Evolutionary conservation across 495 filamentous ascomycete genomes (phyloP), one percentile per base, ranked within the genome.

Genomic region (Annulohypoxylon moriforme): DNA sequence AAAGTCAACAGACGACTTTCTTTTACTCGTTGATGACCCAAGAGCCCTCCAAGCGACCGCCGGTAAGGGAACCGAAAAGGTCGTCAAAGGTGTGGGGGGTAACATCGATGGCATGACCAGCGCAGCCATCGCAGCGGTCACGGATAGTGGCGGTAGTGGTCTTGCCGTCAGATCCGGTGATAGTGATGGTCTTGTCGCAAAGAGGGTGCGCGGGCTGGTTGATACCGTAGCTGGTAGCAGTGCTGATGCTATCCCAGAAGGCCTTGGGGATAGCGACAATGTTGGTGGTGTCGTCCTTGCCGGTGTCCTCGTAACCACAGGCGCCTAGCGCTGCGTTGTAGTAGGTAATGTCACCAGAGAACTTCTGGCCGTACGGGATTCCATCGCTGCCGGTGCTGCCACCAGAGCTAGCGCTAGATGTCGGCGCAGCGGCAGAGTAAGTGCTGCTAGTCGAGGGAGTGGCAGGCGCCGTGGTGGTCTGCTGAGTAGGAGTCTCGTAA

Each of bases 51-150:
- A 60, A 31, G 40, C 84, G 79, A 33, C 84, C 84, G 24, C 33
- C 77, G 10, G 60, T 73, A 6, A 81, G 69, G 16, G 73, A 63
- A 20, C 77, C 80, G 67, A 84, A 83, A 11, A 88, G 74, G 10
- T 79, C 74, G 0, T 33, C 3, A 67, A 87, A 88, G 31, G 80
- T 77, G 47, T 78, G 74, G n/a, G 68, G 68, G 44, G 85, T 83
- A 46, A 84, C 83, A 57, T 88, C 86, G 36, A 88, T 83, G 59
- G 79, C 76, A 56, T 68, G 68, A 16, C 38, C 63, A 0, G 47
- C 66, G 75, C 92, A 94, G 74, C 91, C 90, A 77, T 86, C 86
- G 84, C 92, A 95, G 81, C 92, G 91, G 85, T 95, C 92, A 42
- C 87, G 87, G 52, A 93, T 87, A 11, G 60, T 83, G 38, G 87